Evolutionary conservation across 192 early-diverging fungal genomes (phyloP).

Genomic region (Linnemannia zychae): DNA sequence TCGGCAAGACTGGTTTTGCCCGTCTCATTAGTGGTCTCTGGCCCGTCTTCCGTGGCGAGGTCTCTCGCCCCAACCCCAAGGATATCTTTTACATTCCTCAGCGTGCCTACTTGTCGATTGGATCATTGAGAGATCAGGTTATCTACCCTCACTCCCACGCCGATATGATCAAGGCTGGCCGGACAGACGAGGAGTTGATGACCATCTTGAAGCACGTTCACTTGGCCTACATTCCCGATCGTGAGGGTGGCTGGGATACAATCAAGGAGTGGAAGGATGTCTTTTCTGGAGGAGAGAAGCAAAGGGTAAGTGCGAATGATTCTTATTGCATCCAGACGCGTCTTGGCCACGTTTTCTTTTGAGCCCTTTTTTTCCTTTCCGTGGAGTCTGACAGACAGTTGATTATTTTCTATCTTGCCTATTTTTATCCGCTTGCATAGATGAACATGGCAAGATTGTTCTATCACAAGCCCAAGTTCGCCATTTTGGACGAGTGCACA

Average conservation of each 20-base stretch:
- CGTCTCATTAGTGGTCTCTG: constrained; percentile 94
- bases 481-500: constrained; percentile 96
- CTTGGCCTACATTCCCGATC: constrained; percentile 80
- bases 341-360: background rate
- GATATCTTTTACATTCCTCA: constrained; percentile 99
- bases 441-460: constrained; percentile 97
- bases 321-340: background rate
- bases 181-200: constrained; percentile 86
- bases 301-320: constrained; percentile 67
- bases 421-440: constrained; percentile 38
- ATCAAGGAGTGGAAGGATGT: constrained; percentile 94
- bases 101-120: constrained; percentile 93
- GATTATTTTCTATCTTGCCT: constrained; percentile 12
- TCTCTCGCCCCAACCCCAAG: constrained; percentile 77
- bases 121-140: constrained; percentile 96
- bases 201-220: constrained; percentile 88
- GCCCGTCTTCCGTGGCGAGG: constrained; percentile 87
- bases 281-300: constrained; percentile 96
- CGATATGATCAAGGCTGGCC: constrained; percentile 81
- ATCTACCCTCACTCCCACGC: constrained; percentile 94
- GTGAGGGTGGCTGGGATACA: constrained; percentile 93
- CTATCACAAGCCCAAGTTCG: constrained; percentile 96
- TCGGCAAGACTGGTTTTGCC: constrained; percentile 94
- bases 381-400: background rate
- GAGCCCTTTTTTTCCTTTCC: background rate